phyloP scores from a whole-genome alignment of 2,329 filamentous ascomycete genomes.

The Fusarium sp. region DNA sequence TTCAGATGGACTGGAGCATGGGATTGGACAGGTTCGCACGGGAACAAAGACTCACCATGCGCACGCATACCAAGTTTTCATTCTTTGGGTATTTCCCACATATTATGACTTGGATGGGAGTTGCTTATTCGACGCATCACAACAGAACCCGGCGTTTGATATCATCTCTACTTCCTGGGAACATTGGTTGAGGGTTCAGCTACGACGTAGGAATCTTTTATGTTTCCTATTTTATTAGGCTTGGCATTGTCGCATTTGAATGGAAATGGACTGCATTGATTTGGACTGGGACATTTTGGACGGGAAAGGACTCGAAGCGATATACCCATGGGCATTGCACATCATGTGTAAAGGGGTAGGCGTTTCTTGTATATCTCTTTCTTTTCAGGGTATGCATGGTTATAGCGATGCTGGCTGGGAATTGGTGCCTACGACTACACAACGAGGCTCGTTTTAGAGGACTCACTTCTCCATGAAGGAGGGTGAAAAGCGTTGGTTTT shows the following conservation, averaged over 20 bases:
- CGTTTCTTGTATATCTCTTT: conserved; percentile 20
- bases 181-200: background rate
- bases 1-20: conserved; percentile 42
- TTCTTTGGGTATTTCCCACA: conserved; percentile 29
- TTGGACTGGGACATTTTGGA: conserved; percentile 11
- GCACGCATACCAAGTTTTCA: conserved; percentile 42
- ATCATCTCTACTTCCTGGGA: background rate
- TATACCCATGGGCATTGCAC: conserved; percentile 11
- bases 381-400: conserved; percentile 6
- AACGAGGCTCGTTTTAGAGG: background rate
- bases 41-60: conserved; percentile 40
- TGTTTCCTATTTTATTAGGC: background rate
- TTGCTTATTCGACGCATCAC: conserved; percentile 32
- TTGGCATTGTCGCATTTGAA: conserved; percentile 15
- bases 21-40: conserved; percentile 44
- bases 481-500: background rate
- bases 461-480: conserved; percentile 7
- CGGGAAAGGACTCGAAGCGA: conserved; percentile 17
- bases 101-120: conserved; percentile 29
- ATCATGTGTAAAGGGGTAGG: conserved; percentile 4
- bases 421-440: background rate
- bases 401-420: background rate
- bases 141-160: conserved; percentile 37
- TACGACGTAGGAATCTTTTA: background rate
- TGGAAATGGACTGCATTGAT: conserved; percentile 24